Conservation (phyloP, 2,329 filamentous ascomycete species). For the Helminthosporium solani region DNA sequence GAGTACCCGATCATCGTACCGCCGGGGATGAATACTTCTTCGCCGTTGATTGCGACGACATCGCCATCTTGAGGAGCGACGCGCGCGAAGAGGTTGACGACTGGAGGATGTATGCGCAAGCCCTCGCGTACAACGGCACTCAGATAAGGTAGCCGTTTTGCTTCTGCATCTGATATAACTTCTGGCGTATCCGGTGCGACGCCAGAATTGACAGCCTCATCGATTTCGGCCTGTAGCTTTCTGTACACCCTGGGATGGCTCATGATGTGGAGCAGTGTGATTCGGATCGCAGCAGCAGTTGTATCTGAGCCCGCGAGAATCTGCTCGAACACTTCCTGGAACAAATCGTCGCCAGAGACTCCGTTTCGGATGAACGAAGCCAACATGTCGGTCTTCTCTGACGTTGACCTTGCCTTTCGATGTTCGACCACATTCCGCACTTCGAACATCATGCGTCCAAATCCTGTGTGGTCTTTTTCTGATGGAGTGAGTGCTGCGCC, state of each 20-base stretch:
- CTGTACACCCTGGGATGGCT: slow-evolving; percentile 51
- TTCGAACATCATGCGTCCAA: slow-evolving; percentile 37
- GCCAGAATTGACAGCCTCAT: slow-evolving; percentile 41
- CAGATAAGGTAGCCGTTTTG: slow-evolving; percentile 46
- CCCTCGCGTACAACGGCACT: slow-evolving; percentile 51
- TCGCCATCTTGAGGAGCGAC: slow-evolving; percentile 37
- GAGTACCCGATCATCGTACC: slow-evolving; percentile 38
- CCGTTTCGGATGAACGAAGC: slow-evolving; percentile 53
- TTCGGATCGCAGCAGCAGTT: slow-evolving; percentile 57
- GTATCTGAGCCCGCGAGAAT: slow-evolving; percentile 60
- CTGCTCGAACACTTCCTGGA: slow-evolving; percentile 47
- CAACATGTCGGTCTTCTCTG: slow-evolving; percentile 55
- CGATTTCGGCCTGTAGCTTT: slow-evolving; percentile 51
- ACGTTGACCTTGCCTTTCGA: slow-evolving; percentile 47
- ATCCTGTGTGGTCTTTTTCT: slow-evolving; percentile 39
- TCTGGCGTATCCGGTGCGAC: slow-evolving; percentile 30
- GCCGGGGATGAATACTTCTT: slow-evolving; percentile 36
- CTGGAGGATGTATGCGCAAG: slow-evolving; percentile 48
- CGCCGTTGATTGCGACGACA: slow-evolving; percentile 25
- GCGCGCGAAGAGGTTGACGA: slow-evolving; percentile 35
- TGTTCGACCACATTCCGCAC: slow-evolving; percentile 36
- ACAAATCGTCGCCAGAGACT: slow-evolving; percentile 44
- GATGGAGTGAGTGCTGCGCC: slow-evolving; percentile 32
- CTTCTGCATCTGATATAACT: slow-evolving; percentile 53
- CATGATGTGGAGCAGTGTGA: slow-evolving; percentile 55